phyloP scores from a whole-genome alignment of 768 basidiomycete genomes.

The Trametes villosa region DNA sequence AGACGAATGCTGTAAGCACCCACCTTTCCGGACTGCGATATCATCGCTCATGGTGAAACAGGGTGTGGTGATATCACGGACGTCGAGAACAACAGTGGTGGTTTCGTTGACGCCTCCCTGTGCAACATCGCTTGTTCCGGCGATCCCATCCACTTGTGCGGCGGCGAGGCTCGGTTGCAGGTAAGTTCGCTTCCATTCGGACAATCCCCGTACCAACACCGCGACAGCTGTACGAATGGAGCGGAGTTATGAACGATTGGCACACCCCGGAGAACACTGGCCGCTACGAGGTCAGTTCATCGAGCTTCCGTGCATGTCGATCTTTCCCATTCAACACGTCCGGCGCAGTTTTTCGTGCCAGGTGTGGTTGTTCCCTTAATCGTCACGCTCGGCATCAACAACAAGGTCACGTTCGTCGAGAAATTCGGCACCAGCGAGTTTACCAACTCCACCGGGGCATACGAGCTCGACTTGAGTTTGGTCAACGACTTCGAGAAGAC shows the following conservation, averaged over 20 bases:
- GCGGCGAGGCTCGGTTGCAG: slow-evolving; percentile 58
- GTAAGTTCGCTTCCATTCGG: slow-evolving; percentile 43
- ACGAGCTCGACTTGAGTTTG: slow-evolving; percentile 72
- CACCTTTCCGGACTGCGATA: not conserved
- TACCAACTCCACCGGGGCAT: slow-evolving; percentile 73
- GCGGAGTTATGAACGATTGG: slow-evolving; percentile 57
- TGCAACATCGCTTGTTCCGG: slow-evolving; percentile 65
- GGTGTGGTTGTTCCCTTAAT: slow-evolving; percentile 76
- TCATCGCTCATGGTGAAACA: slow-evolving; percentile 29
- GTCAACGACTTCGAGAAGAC: slow-evolving; percentile 47
- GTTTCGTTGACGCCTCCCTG: slow-evolving; percentile 39
- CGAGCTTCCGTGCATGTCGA: not conserved
- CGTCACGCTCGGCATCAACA: slow-evolving; percentile 77
- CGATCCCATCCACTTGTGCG: slow-evolving; percentile 71
- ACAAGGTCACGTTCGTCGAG: slow-evolving; percentile 81
- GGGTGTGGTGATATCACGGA: slow-evolving; percentile 74
- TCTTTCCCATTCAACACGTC: not conserved
- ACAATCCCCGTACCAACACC: not conserved
- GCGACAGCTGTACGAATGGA: slow-evolving; percentile 36
- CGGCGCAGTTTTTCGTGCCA: slow-evolving; percentile 46
- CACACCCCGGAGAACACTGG: slow-evolving; percentile 67
- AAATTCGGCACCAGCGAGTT: slow-evolving; percentile 69
- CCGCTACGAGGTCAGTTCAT: slow-evolving; percentile 63
- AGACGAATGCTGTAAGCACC: slow-evolving; percentile 69
- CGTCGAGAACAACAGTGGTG: slow-evolving; percentile 43